phyloP scores from a whole-genome alignment of 2,329 filamentous ascomycete species.

The Exophiala mesophila region DNA sequence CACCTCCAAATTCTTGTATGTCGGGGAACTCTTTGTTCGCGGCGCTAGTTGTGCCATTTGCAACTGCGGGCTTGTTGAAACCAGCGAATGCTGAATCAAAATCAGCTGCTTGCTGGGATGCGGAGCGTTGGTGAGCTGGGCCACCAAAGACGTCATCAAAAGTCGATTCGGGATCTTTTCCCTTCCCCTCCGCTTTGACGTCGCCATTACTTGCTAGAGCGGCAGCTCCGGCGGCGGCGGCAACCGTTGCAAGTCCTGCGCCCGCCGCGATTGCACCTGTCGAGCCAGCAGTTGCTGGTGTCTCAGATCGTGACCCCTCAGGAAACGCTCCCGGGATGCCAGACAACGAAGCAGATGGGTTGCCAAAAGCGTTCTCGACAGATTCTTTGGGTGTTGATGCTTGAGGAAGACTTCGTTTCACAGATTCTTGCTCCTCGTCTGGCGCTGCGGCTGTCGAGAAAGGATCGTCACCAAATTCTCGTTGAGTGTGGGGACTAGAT shows the following conservation, averaged over 20 bases:
- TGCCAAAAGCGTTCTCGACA: slow-evolving; percentile 18
- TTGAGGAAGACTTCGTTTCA: slow-evolving; percentile 21
- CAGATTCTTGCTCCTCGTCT: slow-evolving; percentile 26
- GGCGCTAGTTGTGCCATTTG: slow-evolving; percentile 28
- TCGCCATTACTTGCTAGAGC: slow-evolving; percentile 10
- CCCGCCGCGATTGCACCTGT: slow-evolving; percentile 8
- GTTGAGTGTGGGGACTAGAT: slow-evolving; percentile 24
- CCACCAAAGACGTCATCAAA: slow-evolving; percentile 45
- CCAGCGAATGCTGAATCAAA: slow-evolving; percentile 45
- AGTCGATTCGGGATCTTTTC: slow-evolving; percentile 28
- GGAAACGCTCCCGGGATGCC: slow-evolving; percentile 51
- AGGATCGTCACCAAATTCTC: slow-evolving; percentile 19
- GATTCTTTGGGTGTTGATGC: slow-evolving; percentile 3
- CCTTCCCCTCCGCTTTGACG: slow-evolving; percentile 3
- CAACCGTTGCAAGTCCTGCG: slow-evolving; percentile 11
- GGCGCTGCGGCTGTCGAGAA: slow-evolving; percentile 21
- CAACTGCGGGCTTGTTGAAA: slow-evolving; percentile 39
- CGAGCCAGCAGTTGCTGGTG: slow-evolving; percentile 14
- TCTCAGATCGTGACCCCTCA: slow-evolving; percentile 24
- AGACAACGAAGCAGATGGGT: slow-evolving; percentile 17
- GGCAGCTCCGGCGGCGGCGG: slow-evolving; percentile 8
- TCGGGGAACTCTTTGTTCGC: slow-evolving; percentile 76
- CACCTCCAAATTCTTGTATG: slow-evolving; percentile 67
- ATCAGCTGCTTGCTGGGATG: slow-evolving; percentile 43
- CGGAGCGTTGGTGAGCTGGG: slow-evolving; percentile 39